Conservation (phyloP, 2,329 filamentous ascomycete genomes). For the Colletotrichum navitas region DNA sequence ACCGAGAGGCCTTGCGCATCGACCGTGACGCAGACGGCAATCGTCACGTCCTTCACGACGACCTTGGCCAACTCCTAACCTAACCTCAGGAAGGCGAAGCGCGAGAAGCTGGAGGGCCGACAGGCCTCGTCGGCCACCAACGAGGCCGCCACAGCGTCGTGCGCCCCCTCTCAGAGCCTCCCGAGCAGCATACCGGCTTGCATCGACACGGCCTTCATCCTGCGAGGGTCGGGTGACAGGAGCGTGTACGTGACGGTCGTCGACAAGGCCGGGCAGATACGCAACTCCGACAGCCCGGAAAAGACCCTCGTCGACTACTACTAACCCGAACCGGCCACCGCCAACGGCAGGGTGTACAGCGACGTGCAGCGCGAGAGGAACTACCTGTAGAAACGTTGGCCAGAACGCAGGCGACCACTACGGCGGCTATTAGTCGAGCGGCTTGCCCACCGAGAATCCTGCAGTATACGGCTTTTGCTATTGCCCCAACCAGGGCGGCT, state of each 20-base stretch:
- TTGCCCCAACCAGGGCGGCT: conserved; percentile 28
- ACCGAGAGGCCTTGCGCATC: conserved; percentile 20
- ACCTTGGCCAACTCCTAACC: conserved; percentile 23
- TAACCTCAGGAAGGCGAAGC: conserved; percentile 20
- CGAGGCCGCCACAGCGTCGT: neutral
- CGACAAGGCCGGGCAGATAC: conserved; percentile 24
- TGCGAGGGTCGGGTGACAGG: conserved; percentile 1
- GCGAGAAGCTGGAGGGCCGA: conserved; percentile 8
- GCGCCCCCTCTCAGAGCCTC: conserved; percentile 16
- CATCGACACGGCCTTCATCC: conserved; percentile 17
- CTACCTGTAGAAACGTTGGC: conserved; percentile 3
- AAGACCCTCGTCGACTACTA: conserved; percentile 27
- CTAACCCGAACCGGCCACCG: conserved; percentile 20
- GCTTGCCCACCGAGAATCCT: conserved; percentile 19
- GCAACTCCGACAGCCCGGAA: conserved; percentile 20
- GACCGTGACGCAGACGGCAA: conserved; percentile 19
- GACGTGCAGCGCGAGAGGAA: conserved; percentile 4
- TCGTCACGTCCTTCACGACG: conserved; percentile 24
- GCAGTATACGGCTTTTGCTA: conserved; percentile 20
- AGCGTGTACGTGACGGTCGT: conserved; percentile 10
- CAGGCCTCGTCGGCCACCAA: neutral
- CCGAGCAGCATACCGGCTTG: conserved; percentile 25
- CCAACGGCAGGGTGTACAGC: conserved; percentile 26
- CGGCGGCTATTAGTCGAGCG: conserved; percentile 21
- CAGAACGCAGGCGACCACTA: conserved; percentile 2